These are phyloP conservation scores for Solanum clarkiae DNA, from an alignment of 257 asterid genomes.

Conservation along the genomic window DNA sequence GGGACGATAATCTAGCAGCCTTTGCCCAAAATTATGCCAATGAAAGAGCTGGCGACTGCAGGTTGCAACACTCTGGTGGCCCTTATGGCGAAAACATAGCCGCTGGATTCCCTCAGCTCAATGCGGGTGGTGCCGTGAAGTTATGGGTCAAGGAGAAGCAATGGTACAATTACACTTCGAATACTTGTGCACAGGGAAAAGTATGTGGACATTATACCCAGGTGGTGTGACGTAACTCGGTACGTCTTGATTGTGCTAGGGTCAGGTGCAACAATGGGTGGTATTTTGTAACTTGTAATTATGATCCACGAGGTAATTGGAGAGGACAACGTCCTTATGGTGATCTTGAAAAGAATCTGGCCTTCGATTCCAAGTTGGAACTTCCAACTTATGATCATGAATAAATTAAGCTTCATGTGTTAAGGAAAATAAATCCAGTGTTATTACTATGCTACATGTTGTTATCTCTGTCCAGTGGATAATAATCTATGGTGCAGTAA, in stretches of 20 bases:
- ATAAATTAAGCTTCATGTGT: neutral
- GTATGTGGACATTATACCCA: too few relatives aligned
- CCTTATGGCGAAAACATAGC: conserved; percentile 39
- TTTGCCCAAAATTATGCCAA: conserved; percentile 32
- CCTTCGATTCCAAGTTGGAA: neutral
- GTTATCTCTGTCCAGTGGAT: neutral
- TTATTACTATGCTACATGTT: neutral
- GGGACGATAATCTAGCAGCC: conserved; percentile 30
- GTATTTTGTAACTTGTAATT: conserved; percentile 6
- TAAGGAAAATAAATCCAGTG: neutral
- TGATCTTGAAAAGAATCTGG: neutral
- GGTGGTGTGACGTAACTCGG: conserved; percentile 1
- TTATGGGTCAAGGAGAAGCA: conserved; percentile 27
- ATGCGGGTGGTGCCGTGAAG: conserved; percentile 12
- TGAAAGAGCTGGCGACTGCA: conserved; percentile 20
- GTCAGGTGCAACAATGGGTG: neutral
- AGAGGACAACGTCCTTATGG: conserved; percentile 1
- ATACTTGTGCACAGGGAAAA: conserved; percentile 1
- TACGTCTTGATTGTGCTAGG: conserved; percentile 8
- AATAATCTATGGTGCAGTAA: neutral
- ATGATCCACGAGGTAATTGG: conserved; percentile 5
- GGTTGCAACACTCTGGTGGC: conserved; percentile 21
- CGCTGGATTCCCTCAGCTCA: conserved; percentile 7
- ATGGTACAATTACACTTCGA: conserved; percentile 11
- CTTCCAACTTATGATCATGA: neutral